Evolutionary conservation across 208 protist genomes (phyloP), one percentile per base, ranked within the genome.

Genomic region (Leishmania amazonensis): DNA sequence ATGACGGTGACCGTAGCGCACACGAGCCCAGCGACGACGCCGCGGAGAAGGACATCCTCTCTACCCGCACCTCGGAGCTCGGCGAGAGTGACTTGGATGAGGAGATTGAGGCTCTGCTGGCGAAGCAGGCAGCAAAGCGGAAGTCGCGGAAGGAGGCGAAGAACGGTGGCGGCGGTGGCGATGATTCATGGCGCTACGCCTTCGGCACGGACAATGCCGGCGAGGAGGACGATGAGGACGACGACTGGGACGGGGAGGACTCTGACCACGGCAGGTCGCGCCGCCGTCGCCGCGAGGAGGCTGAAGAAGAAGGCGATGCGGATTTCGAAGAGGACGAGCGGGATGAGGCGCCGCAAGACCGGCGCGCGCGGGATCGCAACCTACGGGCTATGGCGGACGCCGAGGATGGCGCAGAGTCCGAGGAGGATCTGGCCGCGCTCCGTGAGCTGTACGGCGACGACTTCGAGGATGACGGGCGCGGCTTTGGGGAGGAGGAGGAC

Each of bases 391-490:
- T 90, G 86, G 75, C 78, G 24, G 89, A 86, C 3, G 84, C 84
- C 38, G 89, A 92, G 45, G 83, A 87, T 31, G 84, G 83, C 40
- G 87, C 38, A 72, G 86, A 67, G 28, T 90, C 83, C 7, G 85
- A 91, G 21, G 95, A 95, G 83, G 95, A 98, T 73, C 86, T 94
- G 13, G 93, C 87, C 21, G 94, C 95, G 31, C 82, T 98, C 75
- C 85, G 88, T 51, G 92, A 97, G 83, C 91, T 98, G 83, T 98
- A 98, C 87, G 95, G 95, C 51, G 93, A 95, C 35, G 95, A 96
- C 86, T 97, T 95, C 71, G 93, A 95, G 21, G 89, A 93, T 47
- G 91, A 94, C 77, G 92, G 81, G n/a, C 88, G 86, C 19, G 89
- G 83, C 70, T 77, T 83, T 9, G 84, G 76, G 2, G 85, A 81